Base-by-base conservation (phyloP, 75 land plant genomes). In the Selaginella tamariscina region DNA sequence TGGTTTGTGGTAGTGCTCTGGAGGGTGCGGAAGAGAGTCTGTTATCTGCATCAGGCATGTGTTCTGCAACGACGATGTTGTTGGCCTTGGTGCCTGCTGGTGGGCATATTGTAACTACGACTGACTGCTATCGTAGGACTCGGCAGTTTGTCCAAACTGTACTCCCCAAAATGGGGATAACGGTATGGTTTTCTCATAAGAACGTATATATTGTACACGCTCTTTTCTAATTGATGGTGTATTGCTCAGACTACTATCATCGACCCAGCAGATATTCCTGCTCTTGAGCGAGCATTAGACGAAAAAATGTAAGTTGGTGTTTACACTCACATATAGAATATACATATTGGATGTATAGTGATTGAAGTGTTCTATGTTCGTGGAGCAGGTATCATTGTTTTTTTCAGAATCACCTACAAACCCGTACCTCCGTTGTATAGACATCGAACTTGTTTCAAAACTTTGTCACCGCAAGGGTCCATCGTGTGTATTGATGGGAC, bases 341-440 rank as follows among this genome's bases (percentile, higher is more conserved):
- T n/a, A n/a, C n/a, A n/a, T n/a, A n/a, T n/a, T n/a, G n/a, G n/a
- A n/a, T n/a, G n/a, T n/a, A n/a, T n/a, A n/a, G n/a, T n/a, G n/a
- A n/a, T n/a, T n/a, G n/a, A n/a, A n/a, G n/a, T n/a, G n/a, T n/a
- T n/a, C n/a, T n/a, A n/a, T n/a, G n/a, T n/a, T n/a, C n/a, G n/a
- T n/a, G n/a, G n/a, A n/a, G 11, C 86, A 95, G 99, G 99, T 95
- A 29, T 80, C 88, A 49, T 79, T 95, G 65, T 95, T 95, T 81
- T 95, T 95, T 68, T 90, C 99, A 0, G 99, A 95, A 72, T 89
- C 91, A 31, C 99, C 99, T 29, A 95, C 99, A 24, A 95, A 95
- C 70, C 99, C 99, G 30, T 95, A 84, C 67, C 79, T 95, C 24
- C 81, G 99, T 60, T 90, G 96, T 67, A 87, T 95, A 65, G 99